Base-by-base conservation (phyloP, 768 basidiomycete genomes). In the Tylopilus rubrobrunneus region DNA sequence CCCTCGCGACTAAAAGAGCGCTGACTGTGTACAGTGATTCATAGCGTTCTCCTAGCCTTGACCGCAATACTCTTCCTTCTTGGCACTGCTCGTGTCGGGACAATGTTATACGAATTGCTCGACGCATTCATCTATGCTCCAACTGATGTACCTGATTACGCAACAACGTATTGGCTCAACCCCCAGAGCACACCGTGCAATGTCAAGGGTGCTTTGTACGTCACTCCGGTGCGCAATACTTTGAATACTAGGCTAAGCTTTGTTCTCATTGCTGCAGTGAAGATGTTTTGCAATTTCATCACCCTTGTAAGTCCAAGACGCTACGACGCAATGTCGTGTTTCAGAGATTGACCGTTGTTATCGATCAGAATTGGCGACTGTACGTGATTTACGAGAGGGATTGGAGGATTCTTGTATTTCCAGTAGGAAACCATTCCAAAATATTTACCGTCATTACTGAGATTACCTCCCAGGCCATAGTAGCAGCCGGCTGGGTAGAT, bases 361-460 rank as follows among this genome's bases (percentile, higher is more conserved):
- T 23, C 12, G 10, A 34, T 34, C 10, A 56, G 52, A 49, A 45
- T 19, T 55, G 52, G 52, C 48, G 53, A n/a, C 43, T 54, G 29
- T 54, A 49, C 37, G 48, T 49, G 10, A 46, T 53, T 14, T 53
- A 43, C 34, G 7, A 37, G 25, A 28, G 5, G 23, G 5, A 53
- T 6, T 53, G 47, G 52, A 53, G 4, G 9, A 46, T 43, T 3
- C 6, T 44, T 17, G 3, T 44, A 8, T 19, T 51, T 14, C 49
- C 49, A 5, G 49, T 51, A 19, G 0, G 49, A 9, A n/a, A 19
- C 19, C 34, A 36, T 36, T 17, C 36, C 19, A 19, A 19, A 19
- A 19, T 19, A 7, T 37, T 14, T 36, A 15, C 19, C 19, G 19
- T 19, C 19, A 19, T 14, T 36, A 4, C 34, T 36, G 34, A 36